phyloP scores from a whole-genome alignment of 2,329 filamentous ascomycete species.

The Aspergillus tamarii region DNA sequence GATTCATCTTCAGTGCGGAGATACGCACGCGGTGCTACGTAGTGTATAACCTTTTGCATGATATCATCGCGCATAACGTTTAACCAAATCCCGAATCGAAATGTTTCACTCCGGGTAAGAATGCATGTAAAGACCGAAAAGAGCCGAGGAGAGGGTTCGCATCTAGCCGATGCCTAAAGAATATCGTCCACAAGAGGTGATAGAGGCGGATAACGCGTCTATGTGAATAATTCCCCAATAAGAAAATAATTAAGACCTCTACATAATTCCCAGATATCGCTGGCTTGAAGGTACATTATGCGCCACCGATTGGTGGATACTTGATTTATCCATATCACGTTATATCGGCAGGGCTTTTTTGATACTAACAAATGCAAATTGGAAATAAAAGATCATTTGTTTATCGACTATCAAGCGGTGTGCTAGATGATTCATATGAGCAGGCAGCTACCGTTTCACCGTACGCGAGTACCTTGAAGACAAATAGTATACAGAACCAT shows the following conservation, averaged over 20 bases:
- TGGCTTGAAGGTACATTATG: background rate
- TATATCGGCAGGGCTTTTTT: too few relatives aligned
- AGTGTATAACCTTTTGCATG: background rate
- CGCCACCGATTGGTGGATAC: background rate
- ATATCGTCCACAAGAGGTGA: background rate
- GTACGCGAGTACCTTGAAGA: background rate
- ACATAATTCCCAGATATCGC: too few relatives aligned
- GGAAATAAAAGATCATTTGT: too few relatives aligned
- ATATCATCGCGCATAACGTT: background rate
- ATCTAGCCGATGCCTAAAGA: background rate
- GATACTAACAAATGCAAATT: too few relatives aligned
- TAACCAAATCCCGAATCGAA: background rate
- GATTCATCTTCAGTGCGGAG: background rate
- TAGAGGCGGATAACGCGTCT: background rate
- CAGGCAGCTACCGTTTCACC: background rate
- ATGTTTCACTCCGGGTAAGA: background rate
- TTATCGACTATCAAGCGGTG: background rate
- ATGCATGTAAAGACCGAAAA: background rate
- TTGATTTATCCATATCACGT: background rate
- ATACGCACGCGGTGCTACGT: background rate
- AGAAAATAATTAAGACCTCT: too few relatives aligned
- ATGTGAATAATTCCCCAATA: background rate
- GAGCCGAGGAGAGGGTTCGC: background rate
- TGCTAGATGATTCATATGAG: background rate
- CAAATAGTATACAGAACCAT: background rate